Conservation (phyloP, 768 basidiomycete species). For the Lyophyllum semitale region DNA sequence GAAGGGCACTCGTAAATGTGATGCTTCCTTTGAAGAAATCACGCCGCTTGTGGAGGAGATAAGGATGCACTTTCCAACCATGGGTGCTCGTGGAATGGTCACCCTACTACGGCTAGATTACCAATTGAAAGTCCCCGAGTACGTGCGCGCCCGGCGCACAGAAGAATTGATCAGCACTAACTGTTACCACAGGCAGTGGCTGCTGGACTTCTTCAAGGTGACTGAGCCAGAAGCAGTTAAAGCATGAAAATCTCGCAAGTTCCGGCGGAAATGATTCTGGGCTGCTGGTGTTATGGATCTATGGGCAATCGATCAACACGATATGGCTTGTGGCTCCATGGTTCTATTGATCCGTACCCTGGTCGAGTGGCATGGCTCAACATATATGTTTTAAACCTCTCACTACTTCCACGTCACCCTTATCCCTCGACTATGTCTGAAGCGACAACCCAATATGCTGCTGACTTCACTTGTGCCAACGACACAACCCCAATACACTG, state of each 20-base stretch:
- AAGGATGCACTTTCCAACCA: conserved; percentile 12
- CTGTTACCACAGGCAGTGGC: conserved; percentile 1
- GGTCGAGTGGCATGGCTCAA: conserved; percentile 29
- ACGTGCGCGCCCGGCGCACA: not conserved
- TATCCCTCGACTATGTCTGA: not conserved
- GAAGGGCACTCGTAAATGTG: conserved; percentile 5
- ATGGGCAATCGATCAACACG: conserved; percentile 41
- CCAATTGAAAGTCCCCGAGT: conserved; percentile 19
- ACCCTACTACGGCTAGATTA: conserved; percentile 12
- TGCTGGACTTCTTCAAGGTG: not conserved
- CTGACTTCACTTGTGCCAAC: conserved; percentile 6
- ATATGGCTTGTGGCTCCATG: conserved; percentile 37
- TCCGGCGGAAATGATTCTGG: conserved; percentile 35
- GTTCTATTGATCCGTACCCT: conserved; percentile 23
- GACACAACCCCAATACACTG: not conserved
- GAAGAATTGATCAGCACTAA: not conserved
- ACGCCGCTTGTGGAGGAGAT: not conserved
- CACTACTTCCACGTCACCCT: not conserved
- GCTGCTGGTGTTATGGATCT: conserved; percentile 35
- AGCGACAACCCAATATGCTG: conserved; percentile 1
- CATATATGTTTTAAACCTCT: not conserved
- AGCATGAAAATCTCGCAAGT: conserved; percentile 12
- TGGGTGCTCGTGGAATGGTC: conserved; percentile 21
- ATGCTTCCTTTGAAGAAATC: conserved; percentile 5
- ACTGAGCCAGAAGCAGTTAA: conserved; percentile 17